Base-by-base conservation (phyloP, 75 land plant genomes). In the Sequoiadendron giganteum region DNA sequence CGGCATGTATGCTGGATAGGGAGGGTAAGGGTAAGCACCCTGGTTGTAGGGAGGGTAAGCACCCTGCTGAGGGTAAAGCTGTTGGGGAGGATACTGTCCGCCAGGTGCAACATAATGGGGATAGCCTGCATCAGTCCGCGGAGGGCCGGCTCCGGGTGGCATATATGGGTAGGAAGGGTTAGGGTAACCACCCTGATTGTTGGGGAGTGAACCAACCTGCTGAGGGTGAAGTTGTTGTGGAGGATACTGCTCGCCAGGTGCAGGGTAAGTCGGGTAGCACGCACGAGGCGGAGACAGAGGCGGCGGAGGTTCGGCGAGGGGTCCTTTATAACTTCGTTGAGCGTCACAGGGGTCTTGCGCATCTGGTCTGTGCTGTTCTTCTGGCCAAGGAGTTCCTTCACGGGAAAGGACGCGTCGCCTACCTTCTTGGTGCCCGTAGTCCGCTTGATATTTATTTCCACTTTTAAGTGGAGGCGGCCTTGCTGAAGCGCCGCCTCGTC, bases 221-320 rank as follows among this genome's bases (percentile, higher is more conserved):
- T 48, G 48, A n/a, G n/a, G n/a, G n/a, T n/a, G n/a, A n/a, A n/a
- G 47, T 40, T 18, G 56, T 47, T 3, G 88, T 28, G 73, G 85
- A 15, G 88, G 88, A 18, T 85, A 85, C 10, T 30, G 65, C 25
- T 38, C 32, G 9, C 25, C 40, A 7, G 87, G 32, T 2, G 49
- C 55, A 56, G 86, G 84, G 3, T 85, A 86, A 42, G 10, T 1
- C 42, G 79, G 85, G 58, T 87, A 87, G 1, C 21, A 3, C 7
- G 40, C 40, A 40, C 2, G 42, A 0, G 68, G 68, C 68, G 36
- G 32, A 19, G 45, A 16, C n/a, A 40, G 68, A 39, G 83, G 83
- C 83, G 81, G 88, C 21, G 88, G 88, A 76, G 88, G 88, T 3
- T 87, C 73, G 14, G 82, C 88, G 48, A 34, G 58, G 52, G 47